A percentile compares a stretch with the other conserved stretches of the same genome.
phyloP scores from a whole-genome alignment of 202 grass and related monocot species.

The Saccharum hybrid region DNA sequence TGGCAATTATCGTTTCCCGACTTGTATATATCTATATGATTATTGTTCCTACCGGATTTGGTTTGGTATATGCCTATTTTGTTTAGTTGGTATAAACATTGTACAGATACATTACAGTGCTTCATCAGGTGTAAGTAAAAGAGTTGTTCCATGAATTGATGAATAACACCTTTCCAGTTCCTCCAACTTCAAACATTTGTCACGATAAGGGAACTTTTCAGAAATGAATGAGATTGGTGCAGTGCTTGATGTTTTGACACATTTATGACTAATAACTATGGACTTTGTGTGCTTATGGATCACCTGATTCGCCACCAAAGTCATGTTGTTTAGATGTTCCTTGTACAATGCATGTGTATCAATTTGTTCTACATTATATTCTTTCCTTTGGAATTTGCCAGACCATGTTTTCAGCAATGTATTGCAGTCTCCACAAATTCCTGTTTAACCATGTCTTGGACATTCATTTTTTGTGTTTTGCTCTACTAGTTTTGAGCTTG shows the following conservation, averaged over 20 bases:
- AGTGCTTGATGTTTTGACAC: not conserved
- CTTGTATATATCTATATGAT: not conserved
- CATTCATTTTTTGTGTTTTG: too few species aligned
- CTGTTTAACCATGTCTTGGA: too few species aligned
- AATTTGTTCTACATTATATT: not conserved
- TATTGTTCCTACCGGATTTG: not conserved
- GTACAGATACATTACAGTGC: not conserved
- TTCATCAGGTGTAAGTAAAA: not conserved
- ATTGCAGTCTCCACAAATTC: too few species aligned
- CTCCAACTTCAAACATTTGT: not conserved
- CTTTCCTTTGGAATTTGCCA: too few species aligned
- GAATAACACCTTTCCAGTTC: not conserved
- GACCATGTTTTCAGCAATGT: too few species aligned
- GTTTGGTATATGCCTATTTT: not conserved
- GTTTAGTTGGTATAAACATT: not conserved
- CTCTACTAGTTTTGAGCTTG: slow-evolving; percentile 12
- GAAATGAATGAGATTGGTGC: not conserved
- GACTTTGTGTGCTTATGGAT: not conserved
- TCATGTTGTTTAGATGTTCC: not conserved
- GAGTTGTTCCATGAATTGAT: not conserved
- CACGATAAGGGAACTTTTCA: slow-evolving; percentile 14
- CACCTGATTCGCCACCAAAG: not conserved
- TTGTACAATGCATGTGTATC: not conserved
- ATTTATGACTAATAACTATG: not conserved
- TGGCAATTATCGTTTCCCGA: not conserved